Evolutionary conservation across 2,329 filamentous ascomycete species (phyloP), one percentile per base, ranked within the genome.

Genomic region (Akanthomyces muscarius): DNA sequence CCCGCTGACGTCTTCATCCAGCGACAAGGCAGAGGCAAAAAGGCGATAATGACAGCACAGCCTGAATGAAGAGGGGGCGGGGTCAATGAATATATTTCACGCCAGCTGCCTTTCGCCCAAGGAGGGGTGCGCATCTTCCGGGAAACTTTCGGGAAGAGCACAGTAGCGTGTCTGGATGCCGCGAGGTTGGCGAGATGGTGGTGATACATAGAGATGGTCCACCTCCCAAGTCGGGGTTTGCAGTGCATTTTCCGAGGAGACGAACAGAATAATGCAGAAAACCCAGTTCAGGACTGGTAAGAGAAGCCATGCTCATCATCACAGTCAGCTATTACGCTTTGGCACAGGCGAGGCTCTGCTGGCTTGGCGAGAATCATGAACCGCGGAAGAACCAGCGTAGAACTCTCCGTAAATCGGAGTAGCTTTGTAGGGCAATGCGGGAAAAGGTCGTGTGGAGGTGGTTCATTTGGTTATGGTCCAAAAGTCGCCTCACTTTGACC

Each of bases 401-500:
- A 47, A 21, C 23, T 36, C 50, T 50, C 60, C 60, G 60, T 23
- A 33, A 44, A 48, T 62, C 60, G 60, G 60, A 62, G 60, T n/a
- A 28, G n/a, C 25, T 42, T 28, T 41, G 8, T 18, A 54, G 36
- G 7, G 30, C 60, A 62, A 23, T 47, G 44, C 23, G 23, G 52
- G 23, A 51, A 42, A 11, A 28, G 33, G 41, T 41, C 23, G 21
- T 30, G 42, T 56, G 44, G 41, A 54, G 51, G 18, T 21, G 14
- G 45, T 50, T 45, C 23, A 41, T 41, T 59, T 14, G 18, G 16
- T 18, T 5, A 10, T 18, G 11, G 11, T 21, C 21, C 14, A 47
- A 47, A 50, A 62, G 60, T 62, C 60, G 60, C 60, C 60, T 62
- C 60, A 62, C 52, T 56, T 56, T 50, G 41, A 53, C 57, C 57